A percentile compares a stretch with the other conserved stretches of the same genome.
phyloP scores from a whole-genome alignment of 2,329 filamentous ascomycete genomes.

The Penicillium decumbens region DNA sequence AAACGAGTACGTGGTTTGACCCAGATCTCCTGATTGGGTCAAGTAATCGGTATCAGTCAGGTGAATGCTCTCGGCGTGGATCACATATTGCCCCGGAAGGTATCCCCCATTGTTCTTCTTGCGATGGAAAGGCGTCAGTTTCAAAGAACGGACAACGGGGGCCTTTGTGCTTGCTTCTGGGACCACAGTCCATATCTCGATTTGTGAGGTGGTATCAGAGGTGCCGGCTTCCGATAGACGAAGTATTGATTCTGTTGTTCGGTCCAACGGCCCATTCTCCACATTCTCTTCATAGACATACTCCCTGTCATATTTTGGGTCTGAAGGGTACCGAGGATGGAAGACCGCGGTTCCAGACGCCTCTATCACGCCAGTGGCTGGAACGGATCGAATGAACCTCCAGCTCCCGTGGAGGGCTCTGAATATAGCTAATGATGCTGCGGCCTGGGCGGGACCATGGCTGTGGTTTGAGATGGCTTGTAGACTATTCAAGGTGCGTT shows the following conservation, averaged over 20 bases:
- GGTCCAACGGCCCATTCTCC: conserved; percentile 8
- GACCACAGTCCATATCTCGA: conserved; percentile 15
- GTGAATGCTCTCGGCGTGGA: conserved; percentile 8
- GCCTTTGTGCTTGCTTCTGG: neutral
- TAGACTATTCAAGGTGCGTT: conserved; percentile 50
- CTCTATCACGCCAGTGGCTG: conserved; percentile 47
- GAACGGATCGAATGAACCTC: conserved; percentile 52
- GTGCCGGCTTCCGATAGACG: conserved; percentile 9
- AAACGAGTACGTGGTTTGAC: conserved; percentile 21
- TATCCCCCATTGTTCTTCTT: neutral
- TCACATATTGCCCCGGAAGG: conserved; percentile 12
- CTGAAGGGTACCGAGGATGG: conserved; percentile 56
- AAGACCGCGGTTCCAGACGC: conserved; percentile 59
- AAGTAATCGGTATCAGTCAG: neutral
- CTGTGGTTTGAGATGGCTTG: conserved; percentile 29
- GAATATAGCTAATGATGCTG: conserved; percentile 64
- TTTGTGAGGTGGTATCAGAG: conserved; percentile 1
- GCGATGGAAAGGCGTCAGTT: conserved; percentile 2
- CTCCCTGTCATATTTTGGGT: conserved; percentile 31
- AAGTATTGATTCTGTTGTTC: conserved; percentile 10
- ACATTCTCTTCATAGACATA: conserved; percentile 26
- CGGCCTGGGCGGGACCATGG: conserved; percentile 46
- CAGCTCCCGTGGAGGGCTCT: conserved; percentile 66
- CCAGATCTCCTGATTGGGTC: neutral
- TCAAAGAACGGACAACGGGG: neutral